Percentiles rank a stretch among this genome's conserved stretches.
Conservation (phyloP, 805 yeast species). For the Yarrowia sp. region DNA sequence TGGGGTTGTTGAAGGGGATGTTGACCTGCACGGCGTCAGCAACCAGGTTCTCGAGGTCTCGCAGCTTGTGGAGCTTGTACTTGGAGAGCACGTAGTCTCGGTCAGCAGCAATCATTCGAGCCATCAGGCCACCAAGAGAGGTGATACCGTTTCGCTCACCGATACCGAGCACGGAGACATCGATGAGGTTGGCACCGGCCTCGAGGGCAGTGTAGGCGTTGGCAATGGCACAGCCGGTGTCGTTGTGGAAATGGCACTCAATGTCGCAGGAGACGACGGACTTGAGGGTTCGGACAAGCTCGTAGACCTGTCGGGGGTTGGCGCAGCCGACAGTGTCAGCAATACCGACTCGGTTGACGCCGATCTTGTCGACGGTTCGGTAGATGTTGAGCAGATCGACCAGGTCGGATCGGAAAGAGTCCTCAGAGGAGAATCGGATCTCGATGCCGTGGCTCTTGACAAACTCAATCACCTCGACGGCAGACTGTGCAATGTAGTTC, state of each 20-base stretch:
- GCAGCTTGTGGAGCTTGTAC: conserved; percentile 90
- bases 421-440: conserved; percentile 95
- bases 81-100: conserved; percentile 92
- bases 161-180: conserved; percentile 93
- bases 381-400: conserved; percentile 93
- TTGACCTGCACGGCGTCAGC: conserved; percentile 97
- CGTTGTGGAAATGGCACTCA: conserved; percentile 98
- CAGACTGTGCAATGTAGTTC: conserved; percentile 94
- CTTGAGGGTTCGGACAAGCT: conserved; percentile 87
- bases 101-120: conserved; percentile 98
- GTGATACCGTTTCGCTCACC: conserved; percentile 99
- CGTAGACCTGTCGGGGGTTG: conserved; percentile 98
- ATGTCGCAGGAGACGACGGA: conserved; percentile 94
- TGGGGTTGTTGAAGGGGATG: conserved; percentile 96
- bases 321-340: conserved; percentile 99
- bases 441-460: conserved; percentile 96
- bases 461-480: conserved; percentile 94
- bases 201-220: conserved; percentile 97
- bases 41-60: conserved; percentile 92
- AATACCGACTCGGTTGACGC: conserved; percentile 98
- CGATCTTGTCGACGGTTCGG: conserved; percentile 94
- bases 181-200: conserved; percentile 94
- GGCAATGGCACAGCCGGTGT: conserved; percentile 98
- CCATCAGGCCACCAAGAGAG: conserved; percentile 97
- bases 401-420: conserved; percentile 93